Evolutionary conservation across 495 filamentous ascomycete genomes (phyloP), one percentile per base, ranked within the genome.

Genomic region (Neurospora sp.): DNA sequence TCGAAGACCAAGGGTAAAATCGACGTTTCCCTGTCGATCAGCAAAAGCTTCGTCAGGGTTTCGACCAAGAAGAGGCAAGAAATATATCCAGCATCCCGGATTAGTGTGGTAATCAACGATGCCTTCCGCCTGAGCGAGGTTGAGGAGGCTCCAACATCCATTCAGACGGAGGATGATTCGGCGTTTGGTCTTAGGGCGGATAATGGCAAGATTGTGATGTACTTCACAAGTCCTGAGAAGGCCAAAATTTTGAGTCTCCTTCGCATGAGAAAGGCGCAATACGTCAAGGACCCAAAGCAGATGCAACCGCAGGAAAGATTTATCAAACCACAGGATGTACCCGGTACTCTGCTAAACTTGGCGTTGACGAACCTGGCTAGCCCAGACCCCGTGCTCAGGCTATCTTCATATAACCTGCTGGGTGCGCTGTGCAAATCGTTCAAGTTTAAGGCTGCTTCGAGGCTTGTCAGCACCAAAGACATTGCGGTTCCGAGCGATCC

Each of bases 1-100:
- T 90, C 89, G 3, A 90, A 89, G 76, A 89, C 88, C 1, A 90
- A 89, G 74, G 89, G 89, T 15, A 89, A 89, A 79, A 88, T 90
- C 66, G 89, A 90, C 24, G 89, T 91, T 7, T 81, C 86, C 17
- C 87, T 91, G 73, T 89, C 90, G 79, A 85, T 91, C 17, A 89
- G 89, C 59, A 86, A 84, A 62, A 87, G 90, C 72, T 91, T 89
- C 77, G 88, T 91, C n/a, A 89, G 91, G 73, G 86, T 91, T 71
- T 90, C 89, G 10, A 91, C 89, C 19, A 84, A 85, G 59, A 89
- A 89, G 79, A 90, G 89, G 76, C 89, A 90, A 72, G 89, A 91
- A 70, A 85, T 91, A 59, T 82, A 88, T 21, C 88, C 88, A 31
- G 86, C 85, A 21, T 83, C 87, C 62, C 84, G 83, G 39, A 80